Conservation (phyloP, 371 early-diverging fungal species). For the Mortierella sp. region DNA sequence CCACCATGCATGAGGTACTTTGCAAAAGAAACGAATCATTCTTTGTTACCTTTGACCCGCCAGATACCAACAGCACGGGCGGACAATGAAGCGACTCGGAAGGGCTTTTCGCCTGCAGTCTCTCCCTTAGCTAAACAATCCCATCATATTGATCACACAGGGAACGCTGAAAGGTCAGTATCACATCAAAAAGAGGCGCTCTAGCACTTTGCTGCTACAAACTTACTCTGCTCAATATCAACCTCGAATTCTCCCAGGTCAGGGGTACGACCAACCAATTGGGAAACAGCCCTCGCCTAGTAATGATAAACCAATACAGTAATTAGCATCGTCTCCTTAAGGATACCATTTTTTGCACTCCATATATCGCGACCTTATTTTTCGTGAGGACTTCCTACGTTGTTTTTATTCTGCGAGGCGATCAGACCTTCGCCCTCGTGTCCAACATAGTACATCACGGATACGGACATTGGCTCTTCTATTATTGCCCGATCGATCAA, state of each 20-base stretch:
- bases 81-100: conserved; percentile 18
- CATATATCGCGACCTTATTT: too few relatives aligned
- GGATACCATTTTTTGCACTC: too few relatives aligned
- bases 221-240: conserved; percentile 35
- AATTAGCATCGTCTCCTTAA: too few relatives aligned
- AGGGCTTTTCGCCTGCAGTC: neutral
- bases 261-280: conserved; percentile 10
- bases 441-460: conserved; percentile 73
- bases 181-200: too few relatives aligned
- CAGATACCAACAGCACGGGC: conserved; percentile 21
- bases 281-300: neutral
- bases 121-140: conserved; percentile 19
- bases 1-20: neutral
- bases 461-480: conserved; percentile 52
- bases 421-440: conserved; percentile 76
- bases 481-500: neutral
- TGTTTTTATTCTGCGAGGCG: conserved; percentile 13
- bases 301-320: too few relatives aligned
- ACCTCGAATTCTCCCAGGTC: conserved; percentile 42
- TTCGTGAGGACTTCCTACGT: too few relatives aligned
- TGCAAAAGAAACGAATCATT: neutral
- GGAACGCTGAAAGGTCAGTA: too few relatives aligned
- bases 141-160: neutral
- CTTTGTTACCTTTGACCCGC: conserved; percentile 34
- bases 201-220: too few relatives aligned